A percentile compares a stretch with the other conserved stretches of the same genome.
These are phyloP conservation scores for Penstemon newberryi DNA, from an alignment of 257 asterid species.

Conservation along the genomic window DNA sequence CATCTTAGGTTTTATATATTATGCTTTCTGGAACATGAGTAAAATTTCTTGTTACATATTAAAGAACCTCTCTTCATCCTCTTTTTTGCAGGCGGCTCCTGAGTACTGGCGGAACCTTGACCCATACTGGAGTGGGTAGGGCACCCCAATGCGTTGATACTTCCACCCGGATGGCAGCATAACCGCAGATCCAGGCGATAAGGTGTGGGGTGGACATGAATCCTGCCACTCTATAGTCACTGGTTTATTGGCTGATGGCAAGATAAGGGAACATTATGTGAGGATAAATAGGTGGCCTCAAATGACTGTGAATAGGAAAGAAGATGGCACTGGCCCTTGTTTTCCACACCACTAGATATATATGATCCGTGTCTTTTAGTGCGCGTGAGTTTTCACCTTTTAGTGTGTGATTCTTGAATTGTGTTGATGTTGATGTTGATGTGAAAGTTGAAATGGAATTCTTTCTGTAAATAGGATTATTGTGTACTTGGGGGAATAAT, in stretches of 20 bases:
- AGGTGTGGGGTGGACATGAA: conserved; percentile 92
- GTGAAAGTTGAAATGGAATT: too few species aligned
- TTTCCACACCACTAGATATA: background rate
- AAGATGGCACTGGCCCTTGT: conserved; percentile 61
- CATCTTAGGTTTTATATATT: background rate
- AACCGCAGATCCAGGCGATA: conserved; percentile 60
- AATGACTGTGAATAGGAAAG: conserved; percentile 50
- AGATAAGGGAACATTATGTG: conserved; percentile 70
- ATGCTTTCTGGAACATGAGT: background rate
- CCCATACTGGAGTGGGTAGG: conserved; percentile 68
- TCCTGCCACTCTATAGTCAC: conserved; percentile 71
- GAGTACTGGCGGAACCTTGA: conserved; percentile 77
- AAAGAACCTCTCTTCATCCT: too few species aligned
- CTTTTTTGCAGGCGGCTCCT: conserved; percentile 56
- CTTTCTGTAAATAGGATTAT: too few species aligned
- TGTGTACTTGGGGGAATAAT: too few species aligned
- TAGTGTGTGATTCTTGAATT: too few species aligned
- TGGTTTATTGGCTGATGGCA: conserved; percentile 53
- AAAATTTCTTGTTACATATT: too few species aligned
- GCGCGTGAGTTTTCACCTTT: too few species aligned
- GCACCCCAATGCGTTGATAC: conserved; percentile 54
- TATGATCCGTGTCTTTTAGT: too few species aligned
- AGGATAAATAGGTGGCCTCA: conserved; percentile 79
- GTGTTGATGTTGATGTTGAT: too few species aligned
- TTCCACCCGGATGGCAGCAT: conserved; percentile 85